phyloP scores from a whole-genome alignment of 2,329 filamentous ascomycete species.

The Emergomyces orientalis region DNA sequence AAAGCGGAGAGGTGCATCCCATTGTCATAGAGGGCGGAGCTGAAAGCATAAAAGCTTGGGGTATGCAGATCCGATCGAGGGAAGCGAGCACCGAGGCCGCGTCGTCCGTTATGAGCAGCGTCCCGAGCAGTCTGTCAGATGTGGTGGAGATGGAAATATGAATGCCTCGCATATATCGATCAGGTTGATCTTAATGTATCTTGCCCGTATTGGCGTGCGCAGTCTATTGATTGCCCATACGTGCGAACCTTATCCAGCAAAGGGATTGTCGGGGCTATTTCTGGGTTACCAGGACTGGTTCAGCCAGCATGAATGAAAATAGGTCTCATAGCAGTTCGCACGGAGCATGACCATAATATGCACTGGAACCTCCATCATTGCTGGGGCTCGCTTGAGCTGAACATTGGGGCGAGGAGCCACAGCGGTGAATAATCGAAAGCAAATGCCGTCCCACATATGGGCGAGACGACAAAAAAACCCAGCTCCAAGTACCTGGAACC shows the following conservation, averaged over 20 bases:
- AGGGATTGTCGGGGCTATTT: not conserved
- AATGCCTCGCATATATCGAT: slow-evolving; percentile 8
- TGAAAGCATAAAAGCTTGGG: slow-evolving; percentile 60
- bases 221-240: not conserved
- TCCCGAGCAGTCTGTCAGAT: slow-evolving; percentile 32
- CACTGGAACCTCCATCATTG: not conserved
- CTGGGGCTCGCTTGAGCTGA: not conserved
- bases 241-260: not conserved
- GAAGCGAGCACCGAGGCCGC: slow-evolving; percentile 25
- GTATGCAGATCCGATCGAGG: slow-evolving; percentile 28
- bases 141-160: slow-evolving; percentile 31
- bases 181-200: not conserved
- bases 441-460: not conserved
- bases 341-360: not conserved
- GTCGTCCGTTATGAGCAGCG: slow-evolving; percentile 33
- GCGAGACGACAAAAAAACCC: not conserved
- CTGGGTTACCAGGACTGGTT: not conserved
- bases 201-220: not conserved
- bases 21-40: slow-evolving; percentile 71
- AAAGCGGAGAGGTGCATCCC: slow-evolving; percentile 58
- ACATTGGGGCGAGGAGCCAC: not conserved
- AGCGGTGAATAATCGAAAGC: not conserved
- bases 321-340: not conserved
- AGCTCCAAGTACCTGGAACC: not conserved
- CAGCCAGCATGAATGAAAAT: not conserved